These are phyloP conservation scores for Bipolaris cookei DNA, from an alignment of 2,329 filamentous ascomycete species.

Conservation along the genomic window DNA sequence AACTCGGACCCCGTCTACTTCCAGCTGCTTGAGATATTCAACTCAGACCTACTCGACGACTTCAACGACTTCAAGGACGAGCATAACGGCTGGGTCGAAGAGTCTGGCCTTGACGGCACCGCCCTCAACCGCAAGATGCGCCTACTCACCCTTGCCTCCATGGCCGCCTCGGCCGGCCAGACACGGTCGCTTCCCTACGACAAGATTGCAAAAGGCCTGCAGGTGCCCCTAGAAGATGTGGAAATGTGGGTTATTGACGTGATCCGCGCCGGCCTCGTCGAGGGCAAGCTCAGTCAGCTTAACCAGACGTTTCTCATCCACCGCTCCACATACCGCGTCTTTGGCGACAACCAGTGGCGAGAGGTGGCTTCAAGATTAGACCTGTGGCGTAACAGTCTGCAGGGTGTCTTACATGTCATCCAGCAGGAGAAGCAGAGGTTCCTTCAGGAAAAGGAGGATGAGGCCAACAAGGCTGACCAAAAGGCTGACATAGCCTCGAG, in stretches of 20 bases:
- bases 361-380: constrained; percentile 90
- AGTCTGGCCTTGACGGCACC: constrained; percentile 72
- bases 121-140: constrained; percentile 94
- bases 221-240: constrained; percentile 81
- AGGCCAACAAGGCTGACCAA: constrained; percentile 72
- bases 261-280: constrained; percentile 91
- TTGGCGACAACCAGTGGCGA: constrained; percentile 97
- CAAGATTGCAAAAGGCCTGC: constrained; percentile 81
- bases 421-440: constrained; percentile 82
- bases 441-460: constrained; percentile 77
- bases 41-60: constrained; percentile 90
- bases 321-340: constrained; percentile 94
- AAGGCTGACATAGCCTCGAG: constrained; percentile 57
- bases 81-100: constrained; percentile 83
- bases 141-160: constrained; percentile 86
- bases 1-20: constrained; percentile 85
- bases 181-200: constrained; percentile 88
- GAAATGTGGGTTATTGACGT: constrained; percentile 99
- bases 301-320: constrained; percentile 94
- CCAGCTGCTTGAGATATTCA: constrained; percentile 94
- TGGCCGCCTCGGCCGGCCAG: constrained; percentile 77
- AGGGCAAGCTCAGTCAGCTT: constrained; percentile 94
- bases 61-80: constrained; percentile 95
- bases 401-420: constrained; percentile 78
- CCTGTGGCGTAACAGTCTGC: constrained; percentile 85